phyloP scores from a whole-genome alignment of 352 stramenopile genomes.

The Globisporangium echinulatum region DNA sequence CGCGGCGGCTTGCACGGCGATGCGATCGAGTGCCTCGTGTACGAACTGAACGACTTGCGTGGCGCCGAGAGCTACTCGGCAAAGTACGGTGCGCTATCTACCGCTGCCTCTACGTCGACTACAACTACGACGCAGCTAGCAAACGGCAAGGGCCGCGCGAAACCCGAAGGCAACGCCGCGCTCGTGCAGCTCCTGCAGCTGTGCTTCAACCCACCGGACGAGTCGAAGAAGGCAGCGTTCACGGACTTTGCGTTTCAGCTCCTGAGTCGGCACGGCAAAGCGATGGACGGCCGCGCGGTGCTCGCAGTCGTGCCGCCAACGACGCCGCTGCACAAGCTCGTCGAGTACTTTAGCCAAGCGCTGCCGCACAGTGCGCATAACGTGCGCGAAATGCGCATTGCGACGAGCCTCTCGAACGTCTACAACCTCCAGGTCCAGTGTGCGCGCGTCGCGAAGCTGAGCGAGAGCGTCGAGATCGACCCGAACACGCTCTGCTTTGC shows the following conservation, averaged over 20 bases:
- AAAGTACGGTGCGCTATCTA: conserved; percentile 49
- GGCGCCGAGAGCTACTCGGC: conserved; percentile 78
- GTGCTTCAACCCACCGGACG: conserved; percentile 69
- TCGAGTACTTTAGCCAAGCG: conserved; percentile 78
- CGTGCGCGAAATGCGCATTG: conserved; percentile 72
- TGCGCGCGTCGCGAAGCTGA: conserved; percentile 72
- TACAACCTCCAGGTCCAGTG: conserved; percentile 89
- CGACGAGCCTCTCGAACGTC: conserved; percentile 81
- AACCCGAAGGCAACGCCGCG: conserved; percentile 62
- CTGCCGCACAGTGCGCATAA: conserved; percentile 79
- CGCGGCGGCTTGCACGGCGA: conserved; percentile 76
- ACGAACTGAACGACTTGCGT: conserved; percentile 75
- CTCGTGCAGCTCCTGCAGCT: conserved; percentile 74
- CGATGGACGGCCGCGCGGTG: conserved; percentile 59
- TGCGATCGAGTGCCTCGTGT: conserved; percentile 64
- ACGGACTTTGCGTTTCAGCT: conserved; percentile 78
- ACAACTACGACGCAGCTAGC: conserved; percentile 3
- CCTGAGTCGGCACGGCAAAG: conserved; percentile 70
- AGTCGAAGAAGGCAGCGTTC: conserved; percentile 77
- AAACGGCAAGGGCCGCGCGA: conserved; percentile 23
- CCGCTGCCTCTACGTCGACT: conserved; percentile 8
- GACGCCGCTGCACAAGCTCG: conserved; percentile 77
- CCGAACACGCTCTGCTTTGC: conserved; percentile 67
- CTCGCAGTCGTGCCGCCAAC: conserved; percentile 56
- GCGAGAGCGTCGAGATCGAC: conserved; percentile 78